Conservation (phyloP, 2,329 filamentous ascomycete species). For the Colletotrichum agaves region DNA sequence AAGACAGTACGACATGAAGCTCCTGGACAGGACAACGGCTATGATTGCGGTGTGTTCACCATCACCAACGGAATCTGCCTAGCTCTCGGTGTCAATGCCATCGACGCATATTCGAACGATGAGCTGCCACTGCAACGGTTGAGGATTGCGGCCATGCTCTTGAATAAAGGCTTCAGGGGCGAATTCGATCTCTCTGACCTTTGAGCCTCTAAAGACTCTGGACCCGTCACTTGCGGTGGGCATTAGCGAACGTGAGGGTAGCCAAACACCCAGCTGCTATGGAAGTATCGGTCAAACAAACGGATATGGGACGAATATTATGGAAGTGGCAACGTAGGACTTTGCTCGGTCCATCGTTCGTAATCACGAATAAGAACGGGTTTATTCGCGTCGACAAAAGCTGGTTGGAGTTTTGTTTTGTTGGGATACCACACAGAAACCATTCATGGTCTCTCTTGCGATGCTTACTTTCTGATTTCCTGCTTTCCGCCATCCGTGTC, state of each 20-base stretch:
- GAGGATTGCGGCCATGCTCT: constrained; percentile 71
- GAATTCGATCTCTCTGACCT: constrained; percentile 63
- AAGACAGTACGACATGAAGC: constrained; percentile 59
- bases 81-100: constrained; percentile 63
- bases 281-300: neutral
- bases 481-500: neutral
- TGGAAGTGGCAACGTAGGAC: neutral
- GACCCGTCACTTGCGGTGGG: neutral
- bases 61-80: constrained; percentile 78
- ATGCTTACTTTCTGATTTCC: constrained; percentile 1
- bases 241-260: too few relatives aligned
- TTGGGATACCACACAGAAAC: constrained; percentile 11
- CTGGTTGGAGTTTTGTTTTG: neutral
- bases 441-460: constrained; percentile 1
- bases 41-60: constrained; percentile 82
- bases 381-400: neutral
- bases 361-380: neutral
- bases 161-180: constrained; percentile 74
- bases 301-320: neutral
- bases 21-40: constrained; percentile 71
- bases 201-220: constrained; percentile 35
- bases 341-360: neutral
- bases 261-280: too few relatives aligned
- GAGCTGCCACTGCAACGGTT: constrained; percentile 70
- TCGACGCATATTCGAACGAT: constrained; percentile 57